Conservation (phyloP, 768 basidiomycete species). For the Boletus speciosus region DNA sequence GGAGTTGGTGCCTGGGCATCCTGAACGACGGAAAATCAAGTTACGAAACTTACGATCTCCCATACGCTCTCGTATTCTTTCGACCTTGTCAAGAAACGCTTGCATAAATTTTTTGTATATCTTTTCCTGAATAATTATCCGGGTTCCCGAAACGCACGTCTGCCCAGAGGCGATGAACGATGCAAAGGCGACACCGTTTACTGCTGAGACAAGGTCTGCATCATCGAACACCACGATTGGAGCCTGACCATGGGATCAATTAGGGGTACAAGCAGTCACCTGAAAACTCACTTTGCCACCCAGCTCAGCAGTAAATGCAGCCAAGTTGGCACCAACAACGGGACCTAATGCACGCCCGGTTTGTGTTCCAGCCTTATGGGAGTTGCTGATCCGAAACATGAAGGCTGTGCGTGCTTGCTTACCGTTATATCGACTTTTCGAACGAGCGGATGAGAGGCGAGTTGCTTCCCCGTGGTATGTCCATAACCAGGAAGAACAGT, state of each 20-base stretch:
- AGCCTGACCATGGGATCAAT: conserved; percentile 43
- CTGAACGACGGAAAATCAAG: neutral
- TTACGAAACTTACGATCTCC: conserved; percentile 61
- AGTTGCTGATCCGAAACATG: neutral
- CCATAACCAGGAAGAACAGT: conserved; percentile 76
- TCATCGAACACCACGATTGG: conserved; percentile 80
- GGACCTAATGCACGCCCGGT: conserved; percentile 74
- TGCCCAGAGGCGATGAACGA: conserved; percentile 86
- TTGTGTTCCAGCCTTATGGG: conserved; percentile 64
- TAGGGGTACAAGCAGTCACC: neutral
- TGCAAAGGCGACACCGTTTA: conserved; percentile 81
- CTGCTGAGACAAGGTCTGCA: conserved; percentile 67
- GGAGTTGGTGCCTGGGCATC: neutral
- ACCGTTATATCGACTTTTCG: conserved; percentile 86
- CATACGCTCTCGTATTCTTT: conserved; percentile 64
- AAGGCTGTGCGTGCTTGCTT: conserved; percentile 18
- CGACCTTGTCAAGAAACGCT: conserved; percentile 57
- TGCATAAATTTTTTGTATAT: conserved; percentile 69
- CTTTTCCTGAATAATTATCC: conserved; percentile 68
- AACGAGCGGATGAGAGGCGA: conserved; percentile 62
- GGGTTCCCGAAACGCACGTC: conserved; percentile 88
- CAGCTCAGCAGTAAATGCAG: conserved; percentile 76
- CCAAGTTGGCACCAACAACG: conserved; percentile 71
- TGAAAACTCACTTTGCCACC: conserved; percentile 66
- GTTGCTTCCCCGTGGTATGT: conserved; percentile 54